These are phyloP conservation scores for Sporisorium scitamineum DNA, from an alignment of 1,284 basidiomycete genomes.

Conservation along the genomic window DNA sequence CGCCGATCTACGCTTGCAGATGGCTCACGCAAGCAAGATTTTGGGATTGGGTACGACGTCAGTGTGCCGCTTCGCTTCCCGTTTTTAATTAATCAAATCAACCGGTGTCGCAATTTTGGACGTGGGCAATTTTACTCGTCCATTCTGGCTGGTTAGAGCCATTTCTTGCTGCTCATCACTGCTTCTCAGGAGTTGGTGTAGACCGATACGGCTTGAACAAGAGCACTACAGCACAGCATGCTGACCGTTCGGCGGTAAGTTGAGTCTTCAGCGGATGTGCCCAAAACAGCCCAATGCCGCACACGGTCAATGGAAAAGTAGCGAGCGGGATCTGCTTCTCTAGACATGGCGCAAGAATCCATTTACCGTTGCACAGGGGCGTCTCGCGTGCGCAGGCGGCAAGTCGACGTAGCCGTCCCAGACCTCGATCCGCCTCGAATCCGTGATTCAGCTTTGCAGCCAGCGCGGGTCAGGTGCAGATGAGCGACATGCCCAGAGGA, in stretches of 20 bases:
- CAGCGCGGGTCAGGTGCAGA: neutral
- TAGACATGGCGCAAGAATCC: neutral
- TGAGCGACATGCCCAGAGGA: neutral
- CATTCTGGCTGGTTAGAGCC: neutral
- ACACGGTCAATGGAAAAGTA: too few relatives aligned
- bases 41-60: conserved; percentile 3
- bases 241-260: too few relatives aligned
- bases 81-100: too few relatives aligned
- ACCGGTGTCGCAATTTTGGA: conserved; percentile 2
- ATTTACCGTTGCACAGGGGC: neutral
- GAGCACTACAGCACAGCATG: too few relatives aligned
- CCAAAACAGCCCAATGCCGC: too few relatives aligned
- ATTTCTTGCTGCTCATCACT: neutral
- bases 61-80: conserved; percentile 3
- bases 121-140: conserved; percentile 6
- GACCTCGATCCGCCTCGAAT: neutral
- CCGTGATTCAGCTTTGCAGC: conserved; percentile 12
- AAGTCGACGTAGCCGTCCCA: neutral
- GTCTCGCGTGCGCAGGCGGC: neutral
- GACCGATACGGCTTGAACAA: too few relatives aligned
- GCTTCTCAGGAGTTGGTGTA: too few relatives aligned
- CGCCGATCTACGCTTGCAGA: conserved; percentile 32
- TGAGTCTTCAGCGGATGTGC: too few relatives aligned
- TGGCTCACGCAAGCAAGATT: conserved; percentile 36
- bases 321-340: neutral